phyloP scores from a whole-genome alignment of 2,329 filamentous ascomycete species.

The Aspergillus caelatus region DNA sequence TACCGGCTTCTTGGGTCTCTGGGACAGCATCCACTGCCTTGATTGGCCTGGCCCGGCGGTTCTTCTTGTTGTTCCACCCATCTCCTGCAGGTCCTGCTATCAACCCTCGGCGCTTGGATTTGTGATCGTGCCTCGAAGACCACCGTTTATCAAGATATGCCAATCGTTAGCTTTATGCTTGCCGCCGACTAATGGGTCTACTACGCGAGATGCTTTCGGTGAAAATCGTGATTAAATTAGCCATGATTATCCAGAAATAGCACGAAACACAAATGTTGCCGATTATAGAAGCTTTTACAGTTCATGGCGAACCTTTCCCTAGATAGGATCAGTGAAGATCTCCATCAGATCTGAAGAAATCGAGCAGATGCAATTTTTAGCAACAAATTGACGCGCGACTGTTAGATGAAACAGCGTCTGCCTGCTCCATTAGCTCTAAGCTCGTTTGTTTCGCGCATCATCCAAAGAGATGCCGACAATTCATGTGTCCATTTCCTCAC shows the following conservation, averaged over 20 bases:
- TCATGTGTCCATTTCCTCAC: slow-evolving; percentile 11
- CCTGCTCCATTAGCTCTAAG: slow-evolving; percentile 7
- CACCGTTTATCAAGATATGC: slow-evolving; percentile 14
- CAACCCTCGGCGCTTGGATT: slow-evolving; percentile 21
- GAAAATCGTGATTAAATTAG: slow-evolving; percentile 20
- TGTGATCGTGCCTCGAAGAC: slow-evolving; percentile 9
- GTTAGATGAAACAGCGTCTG: slow-evolving; percentile 37
- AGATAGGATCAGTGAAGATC: slow-evolving; percentile 19
- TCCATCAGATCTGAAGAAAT: slow-evolving; percentile 31
- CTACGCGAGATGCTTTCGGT: slow-evolving; percentile 16
- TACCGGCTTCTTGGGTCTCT: slow-evolving; percentile 7
- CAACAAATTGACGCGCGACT: slow-evolving; percentile 45
- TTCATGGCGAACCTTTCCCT: slow-evolving; percentile 27
- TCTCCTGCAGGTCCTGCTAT: slow-evolving; percentile 13
- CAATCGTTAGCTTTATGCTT: slow-evolving; percentile 15
- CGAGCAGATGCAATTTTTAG: slow-evolving; percentile 43
- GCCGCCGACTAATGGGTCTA: slow-evolving; percentile 22
- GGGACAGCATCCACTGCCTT: neutral
- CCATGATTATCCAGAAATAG: slow-evolving; percentile 26
- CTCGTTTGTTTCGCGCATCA: slow-evolving; percentile 30
- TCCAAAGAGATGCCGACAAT: slow-evolving; percentile 15
- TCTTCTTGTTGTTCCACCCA: slow-evolving; percentile 12
- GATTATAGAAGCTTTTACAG: slow-evolving; percentile 28
- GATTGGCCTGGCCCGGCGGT: slow-evolving; percentile 11
- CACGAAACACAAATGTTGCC: slow-evolving; percentile 28